Conservation (phyloP, 2,329 filamentous ascomycete genomes). For the Fusarium sp. region DNA sequence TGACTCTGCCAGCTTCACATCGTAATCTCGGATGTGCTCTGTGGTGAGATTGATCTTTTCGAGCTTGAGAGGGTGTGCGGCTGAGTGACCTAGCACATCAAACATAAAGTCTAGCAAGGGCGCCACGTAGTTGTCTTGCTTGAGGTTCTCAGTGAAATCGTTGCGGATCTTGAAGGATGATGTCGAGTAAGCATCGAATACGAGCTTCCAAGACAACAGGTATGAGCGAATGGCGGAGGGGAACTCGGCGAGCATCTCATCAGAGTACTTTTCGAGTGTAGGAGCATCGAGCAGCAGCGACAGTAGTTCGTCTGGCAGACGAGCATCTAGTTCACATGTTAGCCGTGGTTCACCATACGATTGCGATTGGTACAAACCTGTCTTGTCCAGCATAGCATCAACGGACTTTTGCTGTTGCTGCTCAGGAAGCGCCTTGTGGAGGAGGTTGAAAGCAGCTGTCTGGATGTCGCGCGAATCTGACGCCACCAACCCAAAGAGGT, state of each 20-base stretch:
- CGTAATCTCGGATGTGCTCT: constrained; percentile 68
- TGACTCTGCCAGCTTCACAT: constrained; percentile 64
- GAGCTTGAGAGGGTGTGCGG: constrained; percentile 79
- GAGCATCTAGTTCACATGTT: constrained; percentile 62
- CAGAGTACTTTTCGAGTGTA: constrained; percentile 73
- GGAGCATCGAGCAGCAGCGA: constrained; percentile 86
- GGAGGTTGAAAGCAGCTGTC: constrained; percentile 80
- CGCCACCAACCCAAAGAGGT: constrained; percentile 81
- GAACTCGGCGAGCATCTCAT: constrained; percentile 75
- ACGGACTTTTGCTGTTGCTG: constrained; percentile 86
- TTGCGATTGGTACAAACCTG: constrained; percentile 52
- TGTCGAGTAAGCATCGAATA: constrained; percentile 86
- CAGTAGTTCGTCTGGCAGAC: constrained; percentile 84
- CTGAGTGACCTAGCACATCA: constrained; percentile 84
- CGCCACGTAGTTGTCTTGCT: constrained; percentile 75
- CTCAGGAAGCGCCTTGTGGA: constrained; percentile 83
- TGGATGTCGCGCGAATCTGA: constrained; percentile 82
- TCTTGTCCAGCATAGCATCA: constrained; percentile 79
- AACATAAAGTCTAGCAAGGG: constrained; percentile 84
- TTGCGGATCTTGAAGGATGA: constrained; percentile 85
- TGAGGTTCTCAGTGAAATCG: constrained; percentile 84
- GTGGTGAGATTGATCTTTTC: constrained; percentile 73
- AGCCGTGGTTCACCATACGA: not conserved
- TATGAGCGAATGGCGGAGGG: constrained; percentile 81
- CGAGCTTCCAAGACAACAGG: constrained; percentile 86